A percentile compares a stretch with the other conserved stretches of the same genome.
phyloP scores from a whole-genome alignment of 2,329 filamentous ascomycete genomes.

The Parascedosporium putredinis region DNA sequence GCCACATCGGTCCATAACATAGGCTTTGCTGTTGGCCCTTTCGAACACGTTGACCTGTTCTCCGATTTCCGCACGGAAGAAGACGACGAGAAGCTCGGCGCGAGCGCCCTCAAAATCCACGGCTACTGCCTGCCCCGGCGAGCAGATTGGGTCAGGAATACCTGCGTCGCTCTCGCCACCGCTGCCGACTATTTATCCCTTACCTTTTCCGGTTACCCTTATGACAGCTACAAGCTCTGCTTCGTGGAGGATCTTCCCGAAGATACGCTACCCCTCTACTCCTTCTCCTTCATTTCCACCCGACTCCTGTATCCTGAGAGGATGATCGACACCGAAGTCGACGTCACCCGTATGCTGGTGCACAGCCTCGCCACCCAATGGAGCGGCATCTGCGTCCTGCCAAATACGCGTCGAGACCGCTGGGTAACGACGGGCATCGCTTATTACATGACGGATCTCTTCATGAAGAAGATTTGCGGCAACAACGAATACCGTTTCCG shows the following conservation, averaged over 20 bases:
- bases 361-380: slow-evolving; percentile 84
- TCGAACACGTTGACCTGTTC: slow-evolving; percentile 79
- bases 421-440: slow-evolving; percentile 88
- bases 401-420: slow-evolving; percentile 67
- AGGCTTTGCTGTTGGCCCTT: slow-evolving; percentile 88
- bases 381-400: slow-evolving; percentile 86
- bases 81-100: slow-evolving; percentile 81
- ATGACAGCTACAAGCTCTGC: slow-evolving; percentile 81
- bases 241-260: slow-evolving; percentile 83
- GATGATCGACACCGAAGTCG: slow-evolving; percentile 75
- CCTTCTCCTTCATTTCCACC: slow-evolving; percentile 78
- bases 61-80: slow-evolving; percentile 82
- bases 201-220: slow-evolving; percentile 83
- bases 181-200: slow-evolving; percentile 88
- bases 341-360: slow-evolving; percentile 69
- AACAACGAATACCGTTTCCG: slow-evolving; percentile 92
- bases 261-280: slow-evolving; percentile 68
- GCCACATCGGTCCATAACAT: slow-evolving; percentile 79
- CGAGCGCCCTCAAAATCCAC: slow-evolving; percentile 78
- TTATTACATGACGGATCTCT: slow-evolving; percentile 90
- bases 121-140: slow-evolving; percentile 85
- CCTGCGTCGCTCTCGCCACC: slow-evolving; percentile 72
- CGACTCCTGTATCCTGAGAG: slow-evolving; percentile 75
- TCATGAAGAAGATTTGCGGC: slow-evolving; percentile 81
- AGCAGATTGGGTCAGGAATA: slow-evolving; percentile 73